Evolutionary conservation across 139 green algal genomes (phyloP).

Genomic region (Haematococcus sp.): DNA sequence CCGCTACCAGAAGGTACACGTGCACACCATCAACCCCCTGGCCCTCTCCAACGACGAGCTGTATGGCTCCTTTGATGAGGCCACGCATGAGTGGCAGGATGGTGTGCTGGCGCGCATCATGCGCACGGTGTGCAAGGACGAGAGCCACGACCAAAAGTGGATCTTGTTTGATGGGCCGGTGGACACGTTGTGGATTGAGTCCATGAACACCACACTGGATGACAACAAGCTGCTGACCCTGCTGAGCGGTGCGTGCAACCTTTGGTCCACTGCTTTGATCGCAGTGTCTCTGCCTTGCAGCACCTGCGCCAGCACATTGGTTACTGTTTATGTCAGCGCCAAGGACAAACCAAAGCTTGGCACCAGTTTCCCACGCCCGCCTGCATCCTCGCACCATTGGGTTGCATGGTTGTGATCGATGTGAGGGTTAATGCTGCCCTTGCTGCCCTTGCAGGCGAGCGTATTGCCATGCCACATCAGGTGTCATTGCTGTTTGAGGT

Average conservation of each 20-base stretch:
- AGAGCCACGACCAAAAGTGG: constrained; percentile 53
- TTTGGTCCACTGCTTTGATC: too few relatives aligned
- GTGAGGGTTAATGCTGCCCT: too few relatives aligned
- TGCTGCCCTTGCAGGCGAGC: constrained; percentile 49
- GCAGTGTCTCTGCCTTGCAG: too few relatives aligned
- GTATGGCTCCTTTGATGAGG: constrained; percentile 75
- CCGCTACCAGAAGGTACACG: constrained; percentile 67
- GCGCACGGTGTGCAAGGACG: constrained; percentile 69
- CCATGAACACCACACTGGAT: constrained; percentile 82
- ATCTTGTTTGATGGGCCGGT: constrained; percentile 81
- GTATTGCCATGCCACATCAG: constrained; percentile 70
- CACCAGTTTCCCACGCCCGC: too few relatives aligned
- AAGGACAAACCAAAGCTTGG: too few relatives aligned
- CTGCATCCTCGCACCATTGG: too few relatives aligned
- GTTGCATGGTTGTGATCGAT: too few relatives aligned
- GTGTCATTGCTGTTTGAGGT: constrained; percentile 86
- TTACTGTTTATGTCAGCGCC: background rate
- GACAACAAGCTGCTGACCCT: constrained; percentile 86
- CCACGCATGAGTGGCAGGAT: constrained; percentile 74
- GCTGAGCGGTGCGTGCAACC: constrained; percentile 50
- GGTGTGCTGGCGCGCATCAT: constrained; percentile 75
- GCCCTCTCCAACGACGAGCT: constrained; percentile 82
- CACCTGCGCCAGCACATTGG: background rate
- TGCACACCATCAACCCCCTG: constrained; percentile 84
- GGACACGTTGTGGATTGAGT: constrained; percentile 87